A percentile compares a stretch with the other conserved stretches of the same genome.
Evolutionary conservation across 179 eudicot species (phyloP).

Genomic region (Heliamphora ciliata): DNA sequence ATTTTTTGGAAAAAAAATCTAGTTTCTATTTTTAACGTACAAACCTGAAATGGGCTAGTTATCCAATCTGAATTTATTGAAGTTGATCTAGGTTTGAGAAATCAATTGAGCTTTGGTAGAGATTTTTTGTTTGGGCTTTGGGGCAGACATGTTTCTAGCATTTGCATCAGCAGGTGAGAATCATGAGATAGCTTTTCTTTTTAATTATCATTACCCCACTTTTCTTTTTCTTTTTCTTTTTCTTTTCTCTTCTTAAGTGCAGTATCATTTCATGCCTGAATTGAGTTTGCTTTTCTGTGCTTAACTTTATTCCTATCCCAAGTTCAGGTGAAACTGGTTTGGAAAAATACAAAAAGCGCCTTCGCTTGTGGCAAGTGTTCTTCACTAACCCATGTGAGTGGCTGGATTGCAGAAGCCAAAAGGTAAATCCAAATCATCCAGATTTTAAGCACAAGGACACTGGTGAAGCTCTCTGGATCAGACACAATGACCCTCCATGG

Average conservation of each 20-base stretch:
- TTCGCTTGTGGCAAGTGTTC: conserved; percentile 59
- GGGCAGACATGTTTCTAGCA: neutral
- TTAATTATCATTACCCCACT: neutral
- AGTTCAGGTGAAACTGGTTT: conserved; percentile 26
- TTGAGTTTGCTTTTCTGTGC: neutral
- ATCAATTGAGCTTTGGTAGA: neutral
- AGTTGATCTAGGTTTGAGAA: neutral
- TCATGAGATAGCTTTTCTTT: neutral
- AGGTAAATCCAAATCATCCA: conserved; percentile 41
- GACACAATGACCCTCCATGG: conserved; percentile 60
- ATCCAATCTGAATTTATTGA: neutral
- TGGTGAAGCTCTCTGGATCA: conserved; percentile 68
- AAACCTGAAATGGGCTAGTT: neutral
- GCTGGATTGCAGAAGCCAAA: conserved; percentile 47
- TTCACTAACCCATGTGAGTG: conserved; percentile 67
- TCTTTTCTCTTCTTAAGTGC: too few species aligned
- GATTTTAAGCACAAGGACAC: conserved; percentile 66
- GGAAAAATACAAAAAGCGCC: conserved; percentile 34
- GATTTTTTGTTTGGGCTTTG: neutral
- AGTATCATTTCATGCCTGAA: neutral
- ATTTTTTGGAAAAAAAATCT: neutral
- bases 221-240: neutral
- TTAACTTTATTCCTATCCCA: neutral
- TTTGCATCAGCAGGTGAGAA: neutral
- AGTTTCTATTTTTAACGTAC: neutral